phyloP scores from a whole-genome alignment of 352 stramenopile genomes.

The Globisporangium camurandrum region DNA sequence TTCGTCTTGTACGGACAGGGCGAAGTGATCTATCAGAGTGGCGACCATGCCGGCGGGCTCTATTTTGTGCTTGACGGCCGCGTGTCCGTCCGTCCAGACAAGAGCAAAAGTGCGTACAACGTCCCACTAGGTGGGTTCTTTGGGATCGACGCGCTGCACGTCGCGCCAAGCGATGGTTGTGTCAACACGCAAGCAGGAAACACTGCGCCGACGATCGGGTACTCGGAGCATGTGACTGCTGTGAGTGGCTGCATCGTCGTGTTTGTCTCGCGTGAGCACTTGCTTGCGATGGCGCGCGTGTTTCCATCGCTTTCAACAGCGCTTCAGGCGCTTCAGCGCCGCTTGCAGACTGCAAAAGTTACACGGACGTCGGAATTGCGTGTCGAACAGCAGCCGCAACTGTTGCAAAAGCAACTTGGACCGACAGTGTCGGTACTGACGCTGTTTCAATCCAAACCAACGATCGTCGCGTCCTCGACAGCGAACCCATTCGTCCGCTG shows the following conservation, averaged over 20 bases:
- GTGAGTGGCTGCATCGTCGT: conserved; percentile 50
- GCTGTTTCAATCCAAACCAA: too few species aligned
- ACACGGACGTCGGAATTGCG: conserved; percentile 22
- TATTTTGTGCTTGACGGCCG: conserved; percentile 50
- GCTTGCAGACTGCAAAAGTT: conserved; percentile 22
- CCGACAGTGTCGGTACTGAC: neutral
- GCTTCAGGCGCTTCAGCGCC: conserved; percentile 23
- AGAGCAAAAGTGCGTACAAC: conserved; percentile 16
- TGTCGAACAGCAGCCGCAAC: too few species aligned
- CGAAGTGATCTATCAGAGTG: conserved; percentile 49
- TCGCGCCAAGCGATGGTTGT: neutral
- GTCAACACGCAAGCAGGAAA: neutral
- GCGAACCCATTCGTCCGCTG: too few species aligned
- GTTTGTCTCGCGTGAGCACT: conserved; percentile 34
- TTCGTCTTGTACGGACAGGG: conserved; percentile 54
- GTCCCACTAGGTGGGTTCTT: conserved; percentile 43
- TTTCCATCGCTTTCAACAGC: conserved; percentile 21
- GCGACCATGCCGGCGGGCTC: conserved; percentile 36
- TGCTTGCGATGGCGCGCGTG: conserved; percentile 26
- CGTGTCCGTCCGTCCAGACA: conserved; percentile 21
- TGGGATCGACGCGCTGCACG: conserved; percentile 27
- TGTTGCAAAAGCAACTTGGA: too few species aligned
- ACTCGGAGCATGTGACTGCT: conserved; percentile 31
- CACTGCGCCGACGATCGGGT: conserved; percentile 12
- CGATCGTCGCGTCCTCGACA: too few species aligned